phyloP scores from a whole-genome alignment of 225 moss, liverwort and hornwort genomes.

The Anthoceros angustus region DNA sequence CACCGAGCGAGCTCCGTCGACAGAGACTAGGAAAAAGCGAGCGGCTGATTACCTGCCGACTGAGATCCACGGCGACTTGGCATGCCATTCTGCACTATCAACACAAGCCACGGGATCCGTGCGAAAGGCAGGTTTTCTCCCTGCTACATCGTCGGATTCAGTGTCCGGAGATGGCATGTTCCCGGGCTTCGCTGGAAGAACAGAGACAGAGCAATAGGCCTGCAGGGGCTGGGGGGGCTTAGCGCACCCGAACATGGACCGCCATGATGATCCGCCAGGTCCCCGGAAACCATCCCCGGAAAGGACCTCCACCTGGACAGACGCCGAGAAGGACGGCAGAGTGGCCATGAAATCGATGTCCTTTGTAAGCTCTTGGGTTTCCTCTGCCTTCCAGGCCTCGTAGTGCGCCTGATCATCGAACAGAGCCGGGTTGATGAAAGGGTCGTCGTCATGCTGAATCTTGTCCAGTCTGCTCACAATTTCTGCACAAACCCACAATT shows the following conservation, averaged over 20 bases:
- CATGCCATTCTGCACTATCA: conserved; percentile 27
- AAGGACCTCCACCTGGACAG: conserved; percentile 23
- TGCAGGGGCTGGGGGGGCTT: conserved; percentile 16
- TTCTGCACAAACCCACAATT: conserved; percentile 13
- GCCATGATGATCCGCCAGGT: conserved; percentile 8
- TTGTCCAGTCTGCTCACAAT: conserved; percentile 19
- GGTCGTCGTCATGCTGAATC: conserved; percentile 18
- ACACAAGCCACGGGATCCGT: conserved; percentile 22
- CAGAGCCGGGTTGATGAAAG: conserved; percentile 8
- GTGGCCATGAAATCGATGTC: conserved; percentile 20
- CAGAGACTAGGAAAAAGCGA: background rate
- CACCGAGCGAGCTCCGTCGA: background rate
- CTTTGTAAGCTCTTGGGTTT: conserved; percentile 18
- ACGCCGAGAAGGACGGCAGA: conserved; percentile 29
- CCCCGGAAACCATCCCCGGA: conserved; percentile 21
- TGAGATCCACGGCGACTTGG: conserved; percentile 27
- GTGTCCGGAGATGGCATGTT: conserved; percentile 13
- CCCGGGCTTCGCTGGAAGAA: conserved; percentile 17
- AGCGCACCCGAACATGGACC: conserved; percentile 12
- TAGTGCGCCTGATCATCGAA: conserved; percentile 21
- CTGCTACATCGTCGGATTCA: conserved; percentile 14
- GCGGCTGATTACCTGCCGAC: conserved; percentile 17
- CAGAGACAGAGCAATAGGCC: conserved; percentile 31
- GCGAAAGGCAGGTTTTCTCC: conserved; percentile 19
- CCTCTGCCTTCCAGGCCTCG: conserved; percentile 26